Base-by-base conservation (phyloP, 2,329 filamentous ascomycete species). In the Setomelanomma holmii region DNA sequence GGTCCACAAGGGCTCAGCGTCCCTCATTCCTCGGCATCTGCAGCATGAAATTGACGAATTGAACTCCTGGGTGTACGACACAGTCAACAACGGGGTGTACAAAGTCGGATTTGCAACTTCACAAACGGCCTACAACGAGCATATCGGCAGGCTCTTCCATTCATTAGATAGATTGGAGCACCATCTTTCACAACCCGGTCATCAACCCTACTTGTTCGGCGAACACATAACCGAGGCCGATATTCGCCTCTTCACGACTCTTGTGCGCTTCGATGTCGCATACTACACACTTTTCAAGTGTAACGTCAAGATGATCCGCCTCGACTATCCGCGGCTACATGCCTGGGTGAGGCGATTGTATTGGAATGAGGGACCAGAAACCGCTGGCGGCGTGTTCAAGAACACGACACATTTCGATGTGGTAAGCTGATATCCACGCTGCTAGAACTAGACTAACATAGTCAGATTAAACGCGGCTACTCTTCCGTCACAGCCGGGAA, bases 301-400 rank as follows among this genome's bases (percentile, higher is more conserved):
- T 78, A 96, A 96, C 77, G 77, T 96, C 57, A 84, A 88, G 30
- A 91, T 96, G 77, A 92, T 96, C 67, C 84, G 92, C 39, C 87
- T 84, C 8, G 91, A 91, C 7, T 97, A 95, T 72, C 92, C 93
- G 22, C 80, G 81, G 38, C 78, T 96, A 52, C 90, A 96, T 78
- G 79, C 77, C 49, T 96, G 92, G 91, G 76, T 96, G 77, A 83
- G 90, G 52, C 82, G 86, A 63, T 78, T 96, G 58, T 97, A 96
- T 79, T 97, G 93, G 93, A 87, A 87, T 12, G 66, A 68, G 16
- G 62, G 64, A 1, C 56, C 63, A 12, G 61, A 67, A 47, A 71
- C 64, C 1, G 47, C 48, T 10, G 62, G 66, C 27, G 70, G 67
- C 4, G 65, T 56, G 1, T 74, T 73, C 47, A 67, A 60, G 45